phyloP scores from a whole-genome alignment of 768 basidiomycete genomes.

The Ephemerocybe angulata region DNA sequence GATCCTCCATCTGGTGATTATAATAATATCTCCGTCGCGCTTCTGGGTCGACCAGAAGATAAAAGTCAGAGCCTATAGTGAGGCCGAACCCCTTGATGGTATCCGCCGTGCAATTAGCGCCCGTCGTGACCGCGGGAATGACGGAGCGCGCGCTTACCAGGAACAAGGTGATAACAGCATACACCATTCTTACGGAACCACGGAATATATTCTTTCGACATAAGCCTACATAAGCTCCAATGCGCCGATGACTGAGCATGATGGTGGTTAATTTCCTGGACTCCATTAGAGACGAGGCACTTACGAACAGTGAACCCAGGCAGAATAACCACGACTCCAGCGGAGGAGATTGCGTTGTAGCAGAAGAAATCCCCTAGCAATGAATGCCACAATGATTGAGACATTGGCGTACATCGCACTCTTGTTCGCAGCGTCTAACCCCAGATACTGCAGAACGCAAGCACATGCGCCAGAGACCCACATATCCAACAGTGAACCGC shows the following conservation, averaged over 20 bases:
- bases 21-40: constrained; percentile 54
- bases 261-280: background rate
- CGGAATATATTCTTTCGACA: constrained; percentile 74
- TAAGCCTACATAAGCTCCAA: constrained; percentile 82
- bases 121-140: background rate
- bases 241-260: constrained; percentile 63
- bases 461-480: constrained; percentile 72
- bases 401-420: constrained; percentile 93
- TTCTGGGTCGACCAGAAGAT: constrained; percentile 62
- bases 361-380: constrained; percentile 76
- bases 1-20: constrained; percentile 28
- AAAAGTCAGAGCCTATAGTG: constrained; percentile 80
- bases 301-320: constrained; percentile 81
- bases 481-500: constrained; percentile 80
- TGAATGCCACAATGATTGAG: constrained; percentile 79
- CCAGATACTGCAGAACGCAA: constrained; percentile 71
- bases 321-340: constrained; percentile 86
- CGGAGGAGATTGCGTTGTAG: constrained; percentile 86
- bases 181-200: constrained; percentile 79
- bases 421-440: constrained; percentile 77
- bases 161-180: constrained; percentile 82
- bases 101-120: background rate
- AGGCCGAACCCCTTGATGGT: constrained; percentile 69
- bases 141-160: constrained; percentile 41
- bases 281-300: constrained; percentile 24